A percentile compares a stretch with the other conserved stretches of the same genome.
Evolutionary conservation across 176 grass and related monocot species (phyloP).

Genomic region (Zoysia japonica): DNA sequence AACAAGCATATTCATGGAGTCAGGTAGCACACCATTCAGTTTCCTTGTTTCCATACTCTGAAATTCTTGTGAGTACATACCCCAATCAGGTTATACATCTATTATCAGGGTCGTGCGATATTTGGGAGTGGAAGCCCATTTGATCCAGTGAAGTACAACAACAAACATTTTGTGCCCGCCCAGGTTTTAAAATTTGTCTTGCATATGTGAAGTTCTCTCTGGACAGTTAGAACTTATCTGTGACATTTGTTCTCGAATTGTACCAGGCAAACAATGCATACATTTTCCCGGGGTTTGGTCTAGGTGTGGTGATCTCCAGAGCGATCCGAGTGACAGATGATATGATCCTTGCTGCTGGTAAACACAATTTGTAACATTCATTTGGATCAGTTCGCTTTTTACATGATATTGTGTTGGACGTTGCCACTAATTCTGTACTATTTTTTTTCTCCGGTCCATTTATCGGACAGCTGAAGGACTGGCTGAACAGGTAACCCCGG

Average conservation of each 20-base stretch:
- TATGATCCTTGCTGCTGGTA: constrained; percentile 91
- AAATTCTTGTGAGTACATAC: background rate
- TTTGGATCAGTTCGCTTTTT: too few relatives aligned
- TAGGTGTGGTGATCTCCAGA: constrained; percentile 78
- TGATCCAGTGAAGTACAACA: constrained; percentile 74
- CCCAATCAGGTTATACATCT: background rate
- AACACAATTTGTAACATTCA: constrained; percentile 11
- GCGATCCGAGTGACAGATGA: constrained; percentile 77
- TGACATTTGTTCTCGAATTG: background rate
- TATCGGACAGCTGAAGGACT: constrained; percentile 68
- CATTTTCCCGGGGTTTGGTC: constrained; percentile 81
- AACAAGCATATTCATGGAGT: constrained; percentile 91
- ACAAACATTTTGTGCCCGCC: constrained; percentile 53
- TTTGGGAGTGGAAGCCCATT: constrained; percentile 95
- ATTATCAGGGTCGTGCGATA: constrained; percentile 65
- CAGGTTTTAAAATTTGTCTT: constrained; percentile 40
- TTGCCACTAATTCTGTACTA: background rate
- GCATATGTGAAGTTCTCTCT: background rate
- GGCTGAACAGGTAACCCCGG: constrained; percentile 65
- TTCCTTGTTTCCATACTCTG: background rate
- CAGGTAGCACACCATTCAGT: constrained; percentile 49
- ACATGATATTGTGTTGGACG: too few relatives aligned
- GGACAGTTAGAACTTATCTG: constrained; percentile 14
- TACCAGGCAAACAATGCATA: constrained; percentile 89
- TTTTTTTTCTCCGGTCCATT: background rate